Base-by-base conservation (phyloP, 139 green algal genomes). In the Haematococcus lacustris region DNA sequence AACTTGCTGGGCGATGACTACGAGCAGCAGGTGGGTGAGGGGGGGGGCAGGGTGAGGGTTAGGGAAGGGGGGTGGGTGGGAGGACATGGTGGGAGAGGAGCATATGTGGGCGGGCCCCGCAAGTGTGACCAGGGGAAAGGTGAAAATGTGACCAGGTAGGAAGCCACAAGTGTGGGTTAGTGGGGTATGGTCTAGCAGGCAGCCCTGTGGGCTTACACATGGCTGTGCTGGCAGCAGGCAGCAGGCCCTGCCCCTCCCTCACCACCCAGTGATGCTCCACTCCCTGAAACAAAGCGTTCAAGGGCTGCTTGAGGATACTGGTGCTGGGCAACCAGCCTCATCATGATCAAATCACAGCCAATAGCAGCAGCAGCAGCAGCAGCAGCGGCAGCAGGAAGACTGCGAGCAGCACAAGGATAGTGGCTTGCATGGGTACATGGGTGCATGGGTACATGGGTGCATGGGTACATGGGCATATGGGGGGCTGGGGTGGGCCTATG, bases 1-100 rank as follows among this genome's bases (percentile, higher is more conserved):
- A 34, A 71, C 2, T 23, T 84, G 71, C 71, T 88, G 62, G 83
- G 83, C 3, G 28, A 76, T 26, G 77, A 88, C 79, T 88, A 80
- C 78, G 25, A 71, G 66, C 5, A 80, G 61, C 83, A 81, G 71
- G 13, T 82, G 40, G 41, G 51, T 38, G 38, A n/a, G 13, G 13
- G 59, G 59, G 30, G 23, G 17, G 30, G 6, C 23, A 66, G 23
- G 25, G 59, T 17, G 25, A 37, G 25, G 25, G 21, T 33, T n/a
- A 66, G 6, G 28, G 30, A 30, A 32, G 26, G 23, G 23, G 26
- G 28, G 26, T 32, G 26, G 59, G 26, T 13, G 26, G 59, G 59
- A 38, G 30, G 26, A 32, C 38, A 41, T 4, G 9, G 28, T 37
- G 4, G 23, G 7, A 7, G 13, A 23, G 53, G 53, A 4, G 13